Evolutionary conservation across 2,329 filamentous ascomycete species (phyloP), one percentile per base, ranked within the genome.

Genomic region (Ascochyta pisi): DNA sequence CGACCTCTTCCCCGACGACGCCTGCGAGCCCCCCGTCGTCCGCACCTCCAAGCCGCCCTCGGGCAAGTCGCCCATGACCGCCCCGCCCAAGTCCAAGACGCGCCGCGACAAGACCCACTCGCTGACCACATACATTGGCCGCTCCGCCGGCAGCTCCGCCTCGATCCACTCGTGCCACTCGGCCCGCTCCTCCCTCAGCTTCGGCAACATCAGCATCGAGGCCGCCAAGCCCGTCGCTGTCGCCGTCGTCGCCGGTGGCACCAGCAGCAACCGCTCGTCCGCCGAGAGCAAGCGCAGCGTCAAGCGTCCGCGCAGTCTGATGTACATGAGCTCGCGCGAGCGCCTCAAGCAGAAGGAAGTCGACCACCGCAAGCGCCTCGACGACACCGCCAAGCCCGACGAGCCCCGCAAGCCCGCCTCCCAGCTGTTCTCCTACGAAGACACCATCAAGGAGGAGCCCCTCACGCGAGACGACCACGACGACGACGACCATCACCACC

Each of bases 11-110:
- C 77, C 81, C 33, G 82, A 86, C 71, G 82, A 86, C 76, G 83
- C 83, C 38, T 84, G 84, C 29, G 79, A 82, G 58, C 78, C 91
- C 12, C 92, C 92, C 16, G 84, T 94, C 50, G 84, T 96, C 65
- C 88, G 89, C 61, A 96, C 93, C 29, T 86, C 91, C 29, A 93
- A 93, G 73, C 89, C 88, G 7, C 90, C 90, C 0, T 91, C 89
- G 46, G 90, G 90, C 50, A 86, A 87, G 66, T 92, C 90, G 24
- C 78, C 87, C 16, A 77, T 90, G 47, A 92, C 89, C n/a, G 84
- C 87, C 0, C 82, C 85, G 79, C 71, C 69, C 26, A 74, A 72
- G 65, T 3, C 40, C 22, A 27, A 42, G 22, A 13, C 37, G 27
- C 44, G 42, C 42, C 66, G 63, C 42, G 71, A 71, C 46, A 76